Evolutionary conservation across 352 stramenopile species (phyloP), one percentile per base, ranked within the genome.

Genomic region (Globisporangium acanthophoron): DNA sequence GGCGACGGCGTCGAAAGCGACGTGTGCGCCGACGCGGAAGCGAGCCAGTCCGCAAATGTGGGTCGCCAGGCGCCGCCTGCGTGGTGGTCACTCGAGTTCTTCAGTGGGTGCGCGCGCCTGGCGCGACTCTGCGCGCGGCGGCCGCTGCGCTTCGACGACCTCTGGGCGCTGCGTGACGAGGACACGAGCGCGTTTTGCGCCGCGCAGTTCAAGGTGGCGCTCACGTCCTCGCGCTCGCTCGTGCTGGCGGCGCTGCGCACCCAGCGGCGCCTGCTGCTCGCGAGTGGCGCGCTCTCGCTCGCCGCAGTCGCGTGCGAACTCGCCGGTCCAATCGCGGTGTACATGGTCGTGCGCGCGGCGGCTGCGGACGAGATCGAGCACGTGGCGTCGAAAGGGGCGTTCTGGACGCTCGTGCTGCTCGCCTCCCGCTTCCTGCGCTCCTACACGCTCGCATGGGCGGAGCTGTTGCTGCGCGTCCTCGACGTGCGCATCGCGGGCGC

Each of bases 31-130:
- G 37, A 43, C 12, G 12, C 37, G 12, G 37, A 43, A 13, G 37
- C 37, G 8, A 16, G 37, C 37, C 12, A 4, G 11, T 6, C 37
- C 12, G 37, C 37, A 13, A 43, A 13, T 6, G 37, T 12, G 12
- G 13, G 37, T 3, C 37, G 37, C 37, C 37, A 18, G 20, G 20
- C 37, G 12, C 56, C 51, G 21, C 41, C 20, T 18, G 65, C 63
- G 8, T 67, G 64, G 57, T 69, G 59, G 60, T 77, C 69, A 20
- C 49, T 59, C 40, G 41, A 65, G 49, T 71, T 77, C 50, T 77
- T 77, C 46, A 64, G 59, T 18, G 70, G 59, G 60, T 77, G 69
- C 33, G 58, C 65, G 40, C 71, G 63, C 11, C 63, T 77, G 7
- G 52, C 58, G 3, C 41, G 45, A 11, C 46, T 71, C 15, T 72